Percentiles rank a stretch among this genome's conserved stretches.
These are phyloP conservation scores for Hysterium pulicare DNA, from an alignment of 2,329 filamentous ascomycete genomes.

Conservation along the genomic window DNA sequence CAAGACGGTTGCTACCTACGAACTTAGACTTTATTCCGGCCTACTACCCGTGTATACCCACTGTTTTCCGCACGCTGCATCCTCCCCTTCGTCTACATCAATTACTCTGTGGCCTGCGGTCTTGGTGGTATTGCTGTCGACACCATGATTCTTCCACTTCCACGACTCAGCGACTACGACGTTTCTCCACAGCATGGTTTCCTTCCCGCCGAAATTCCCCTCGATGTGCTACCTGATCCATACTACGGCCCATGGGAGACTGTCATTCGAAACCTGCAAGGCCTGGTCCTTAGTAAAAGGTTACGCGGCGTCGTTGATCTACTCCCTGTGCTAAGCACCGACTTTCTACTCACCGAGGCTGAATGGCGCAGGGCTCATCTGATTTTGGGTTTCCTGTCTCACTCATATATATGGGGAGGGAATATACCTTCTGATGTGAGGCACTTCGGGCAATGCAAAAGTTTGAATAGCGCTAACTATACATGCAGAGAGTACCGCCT, in stretches of 20 bases:
- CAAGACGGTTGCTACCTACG: neutral
- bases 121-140: neutral
- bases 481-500: conserved; percentile 62
- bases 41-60: neutral
- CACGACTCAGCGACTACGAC: conserved; percentile 69
- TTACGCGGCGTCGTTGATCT: conserved; percentile 75
- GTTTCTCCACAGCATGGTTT: conserved; percentile 80
- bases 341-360: conserved; percentile 73
- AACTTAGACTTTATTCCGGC: neutral
- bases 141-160: conserved; percentile 43
- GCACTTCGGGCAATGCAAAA: conserved; percentile 17
- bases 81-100: neutral
- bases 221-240: conserved; percentile 76
- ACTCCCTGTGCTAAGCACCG: conserved; percentile 79
- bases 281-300: conserved; percentile 78
- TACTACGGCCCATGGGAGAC: conserved; percentile 97
- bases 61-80: neutral
- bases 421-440: conserved; percentile 68
- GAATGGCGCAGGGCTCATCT: conserved; percentile 91
- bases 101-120: neutral
- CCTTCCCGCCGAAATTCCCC: conserved; percentile 74
- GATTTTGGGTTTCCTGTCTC: conserved; percentile 73
- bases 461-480: neutral
- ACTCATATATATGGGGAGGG: conserved; percentile 88
- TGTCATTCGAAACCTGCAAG: conserved; percentile 79